phyloP scores from a whole-genome alignment of 179 eudicot species.

The Nepenthes alata region DNA sequence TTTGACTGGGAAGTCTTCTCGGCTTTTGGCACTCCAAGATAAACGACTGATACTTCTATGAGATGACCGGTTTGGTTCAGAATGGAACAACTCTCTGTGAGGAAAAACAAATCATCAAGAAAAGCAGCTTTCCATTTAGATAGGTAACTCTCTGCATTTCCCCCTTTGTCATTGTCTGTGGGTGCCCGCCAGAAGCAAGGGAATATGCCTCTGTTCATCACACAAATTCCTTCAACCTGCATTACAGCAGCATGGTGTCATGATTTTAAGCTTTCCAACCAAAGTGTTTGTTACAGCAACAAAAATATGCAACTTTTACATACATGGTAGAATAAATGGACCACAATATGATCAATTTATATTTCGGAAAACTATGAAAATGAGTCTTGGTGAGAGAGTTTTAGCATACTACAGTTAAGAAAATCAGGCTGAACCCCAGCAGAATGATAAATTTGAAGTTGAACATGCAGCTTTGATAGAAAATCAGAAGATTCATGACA shows the following conservation, averaged over 20 bases:
- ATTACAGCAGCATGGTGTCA: neutral
- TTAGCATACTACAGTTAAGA: too few relatives aligned
- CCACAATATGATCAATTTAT: too few relatives aligned
- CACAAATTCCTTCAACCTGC: slow-evolving; percentile 57
- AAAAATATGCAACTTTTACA: too few relatives aligned
- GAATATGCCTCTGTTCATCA: slow-evolving; percentile 55
- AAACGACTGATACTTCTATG: slow-evolving; percentile 34
- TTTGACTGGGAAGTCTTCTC: slow-evolving; percentile 20
- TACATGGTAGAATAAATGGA: too few relatives aligned
- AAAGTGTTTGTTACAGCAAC: too few relatives aligned
- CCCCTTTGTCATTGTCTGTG: slow-evolving; percentile 95
- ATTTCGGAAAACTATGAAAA: too few relatives aligned
- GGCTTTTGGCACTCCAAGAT: slow-evolving; percentile 32
- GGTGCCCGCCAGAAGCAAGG: slow-evolving; percentile 99
- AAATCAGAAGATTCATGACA: too few relatives aligned
- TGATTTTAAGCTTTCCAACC: too few relatives aligned
- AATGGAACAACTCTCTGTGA: slow-evolving; percentile 39
- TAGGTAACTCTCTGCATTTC: slow-evolving; percentile 49
- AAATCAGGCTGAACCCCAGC: too few relatives aligned
- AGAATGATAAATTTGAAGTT: too few relatives aligned
- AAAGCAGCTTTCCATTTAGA: slow-evolving; percentile 74
- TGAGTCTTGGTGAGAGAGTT: too few relatives aligned
- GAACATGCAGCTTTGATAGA: too few relatives aligned
- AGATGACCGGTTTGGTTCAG: slow-evolving; percentile 29
- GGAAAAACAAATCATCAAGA: slow-evolving; percentile 41